Evolutionary conservation across 345 rosid species (phyloP).

Genomic region (Eucalyptus viminalis): DNA sequence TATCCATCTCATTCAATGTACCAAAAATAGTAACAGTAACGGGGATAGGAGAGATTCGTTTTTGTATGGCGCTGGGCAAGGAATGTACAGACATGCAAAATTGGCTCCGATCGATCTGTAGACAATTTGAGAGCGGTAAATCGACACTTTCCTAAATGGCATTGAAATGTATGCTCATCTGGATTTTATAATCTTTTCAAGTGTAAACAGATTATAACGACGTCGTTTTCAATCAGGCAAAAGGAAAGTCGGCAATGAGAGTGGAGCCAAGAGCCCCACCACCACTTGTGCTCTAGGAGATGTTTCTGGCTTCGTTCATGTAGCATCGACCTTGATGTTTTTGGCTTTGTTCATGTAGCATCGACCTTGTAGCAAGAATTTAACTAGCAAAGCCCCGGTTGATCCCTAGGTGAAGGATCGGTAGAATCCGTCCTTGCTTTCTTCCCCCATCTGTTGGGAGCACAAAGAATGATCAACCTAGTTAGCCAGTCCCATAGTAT

Average conservation of each 20-base stretch:
- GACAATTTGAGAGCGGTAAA: neutral
- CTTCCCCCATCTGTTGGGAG: neutral
- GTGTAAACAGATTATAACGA: neutral
- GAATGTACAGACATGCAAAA: neutral
- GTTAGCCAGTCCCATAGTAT: neutral
- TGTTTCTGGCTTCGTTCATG: neutral
- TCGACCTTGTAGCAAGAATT: no score
- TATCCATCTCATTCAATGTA: neutral
- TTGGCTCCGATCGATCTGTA: neutral
- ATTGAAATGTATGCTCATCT: neutral
- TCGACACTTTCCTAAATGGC: neutral
- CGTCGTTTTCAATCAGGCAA: neutral
- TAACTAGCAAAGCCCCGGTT: no score
- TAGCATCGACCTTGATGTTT: neutral
- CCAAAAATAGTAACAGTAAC: neutral
- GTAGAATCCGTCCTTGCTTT: no score
- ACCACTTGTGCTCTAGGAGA: neutral
- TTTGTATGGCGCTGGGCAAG: neutral
- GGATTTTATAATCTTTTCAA: neutral
- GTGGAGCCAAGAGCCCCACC: neutral
- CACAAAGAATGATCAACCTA: neutral
- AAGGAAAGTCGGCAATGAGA: neutral
- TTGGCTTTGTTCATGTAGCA: no score
- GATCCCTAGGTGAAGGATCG: no score
- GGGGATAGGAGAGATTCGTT: neutral